Evolutionary conservation across 192 early-diverging fungal species (phyloP), one percentile per base, ranked within the genome.

Genomic region (Piromyces sp.): DNA sequence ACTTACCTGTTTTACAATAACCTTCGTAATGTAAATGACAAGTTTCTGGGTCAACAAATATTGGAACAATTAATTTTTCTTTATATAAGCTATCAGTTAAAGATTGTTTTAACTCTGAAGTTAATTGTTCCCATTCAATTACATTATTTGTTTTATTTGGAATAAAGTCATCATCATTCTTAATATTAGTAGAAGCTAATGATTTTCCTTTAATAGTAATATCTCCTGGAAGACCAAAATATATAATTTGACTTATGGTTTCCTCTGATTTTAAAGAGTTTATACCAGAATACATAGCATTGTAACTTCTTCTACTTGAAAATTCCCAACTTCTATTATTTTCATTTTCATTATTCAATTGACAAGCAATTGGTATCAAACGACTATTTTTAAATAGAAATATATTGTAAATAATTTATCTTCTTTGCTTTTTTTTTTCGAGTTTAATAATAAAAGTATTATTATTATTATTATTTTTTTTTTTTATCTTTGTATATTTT

Each of bases 21-120:
- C 97, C 97, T 81, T 97, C 97, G 84, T 99, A 99, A 86, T 98
- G 96, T 58, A 93, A 79, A 87, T 83, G 30, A 95, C 92, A 30
- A 87, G 87, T 30, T 88, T 84, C 28, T 94, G 91, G 81, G 93
- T 51, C 90, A 37, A 98, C 82, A 83, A 95, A 92, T 30, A 98
- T 93, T 4, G 96, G 94, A 17, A 94, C 89, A 51, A 91, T 89
- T 30, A 88, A 89, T 29, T 92, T 84, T 68, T 88, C 84, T 31
- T 85, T 80, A 83, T 85, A 87, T 30, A 95, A 86, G 38, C 88
- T 51, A 51, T 85, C 79, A 88, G 82, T 37, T 83, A 82, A 51
- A 97, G 85, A 30, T 86, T 86, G 30, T 87, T 82, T 80, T 79
- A 91, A 87, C 14, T 88, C 86, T 22, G 87, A 86, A 31, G 84